Conservation (phyloP, 352 stramenopile species). For the Pythium phragmiticola region DNA sequence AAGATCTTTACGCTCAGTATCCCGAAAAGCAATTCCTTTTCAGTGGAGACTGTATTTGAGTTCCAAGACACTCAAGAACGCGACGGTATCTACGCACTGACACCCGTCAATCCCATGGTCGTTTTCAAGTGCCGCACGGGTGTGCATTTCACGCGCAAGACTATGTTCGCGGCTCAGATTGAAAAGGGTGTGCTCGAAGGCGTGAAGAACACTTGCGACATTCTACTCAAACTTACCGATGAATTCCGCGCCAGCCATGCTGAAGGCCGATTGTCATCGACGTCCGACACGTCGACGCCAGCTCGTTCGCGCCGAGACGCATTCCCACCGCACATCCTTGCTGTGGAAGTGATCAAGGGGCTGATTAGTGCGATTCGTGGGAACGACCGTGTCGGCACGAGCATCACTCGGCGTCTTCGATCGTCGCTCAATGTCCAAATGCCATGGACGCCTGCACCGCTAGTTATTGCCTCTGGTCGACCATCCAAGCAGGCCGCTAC, state of each 20-base stretch:
- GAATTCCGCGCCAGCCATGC: slow-evolving; percentile 2
- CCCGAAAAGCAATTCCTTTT: slow-evolving; percentile 66
- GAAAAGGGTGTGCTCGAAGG: slow-evolving; percentile 32
- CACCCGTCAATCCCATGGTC: slow-evolving; percentile 20
- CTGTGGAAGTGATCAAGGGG: slow-evolving; percentile 53
- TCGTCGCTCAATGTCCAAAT: slow-evolving; percentile 41
- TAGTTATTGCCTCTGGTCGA: neutral
- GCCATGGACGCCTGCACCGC: slow-evolving; percentile 35
- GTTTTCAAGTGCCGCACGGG: slow-evolving; percentile 29
- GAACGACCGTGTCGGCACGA: slow-evolving; percentile 28
- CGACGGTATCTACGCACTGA: slow-evolving; percentile 24
- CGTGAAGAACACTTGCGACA: slow-evolving; percentile 29
- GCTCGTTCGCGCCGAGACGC: slow-evolving; percentile 2
- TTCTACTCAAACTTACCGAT: slow-evolving; percentile 26
- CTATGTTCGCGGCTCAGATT: slow-evolving; percentile 30
- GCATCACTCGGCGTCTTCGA: slow-evolving; percentile 14
- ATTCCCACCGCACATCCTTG: slow-evolving; percentile 37
- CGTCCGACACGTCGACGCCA: neutral
- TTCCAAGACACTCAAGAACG: slow-evolving; percentile 33
- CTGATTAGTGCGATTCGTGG: slow-evolving; percentile 41
- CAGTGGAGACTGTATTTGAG: slow-evolving; percentile 56
- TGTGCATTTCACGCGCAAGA: slow-evolving; percentile 33
- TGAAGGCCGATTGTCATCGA: slow-evolving; percentile 3
- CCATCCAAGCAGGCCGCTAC: neutral
- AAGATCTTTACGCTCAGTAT: slow-evolving; percentile 71